Conservation (phyloP, 1,284 basidiomycete species). For the Malassezia restricta region DNA sequence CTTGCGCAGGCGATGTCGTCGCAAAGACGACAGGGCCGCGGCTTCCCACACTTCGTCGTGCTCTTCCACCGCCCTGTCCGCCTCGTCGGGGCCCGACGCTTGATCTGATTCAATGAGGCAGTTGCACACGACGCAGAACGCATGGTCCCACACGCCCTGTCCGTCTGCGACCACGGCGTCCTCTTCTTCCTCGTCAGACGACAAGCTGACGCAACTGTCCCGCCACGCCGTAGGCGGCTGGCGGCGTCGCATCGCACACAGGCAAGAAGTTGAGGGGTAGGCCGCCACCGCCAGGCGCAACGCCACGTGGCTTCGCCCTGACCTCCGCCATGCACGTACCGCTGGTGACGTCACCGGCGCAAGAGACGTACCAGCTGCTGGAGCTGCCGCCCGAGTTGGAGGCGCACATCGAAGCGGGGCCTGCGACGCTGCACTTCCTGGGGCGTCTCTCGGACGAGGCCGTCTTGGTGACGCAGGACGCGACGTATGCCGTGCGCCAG, state of each 20-base stretch:
- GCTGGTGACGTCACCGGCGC: background rate
- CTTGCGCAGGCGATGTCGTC: background rate
- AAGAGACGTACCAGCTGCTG: conserved; percentile 13
- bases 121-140: conserved; percentile 15
- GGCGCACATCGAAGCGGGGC: conserved; percentile 16
- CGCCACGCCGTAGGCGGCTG: no score
- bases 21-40: conserved; percentile 7
- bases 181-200: conserved; percentile 5
- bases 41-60: conserved; percentile 10
- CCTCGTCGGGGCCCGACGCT: background rate
- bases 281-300: no score
- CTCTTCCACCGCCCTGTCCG: background rate
- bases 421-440: conserved; percentile 28
- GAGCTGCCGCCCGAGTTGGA: conserved; percentile 29
- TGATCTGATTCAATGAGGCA: conserved; percentile 10
- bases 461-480: conserved; percentile 27
- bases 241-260: no score
- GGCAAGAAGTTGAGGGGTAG: no score
- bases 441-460: conserved; percentile 36
- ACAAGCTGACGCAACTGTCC: no score
- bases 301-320: no score
- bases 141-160: conserved; percentile 14
- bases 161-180: conserved; percentile 7
- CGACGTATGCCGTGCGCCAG: conserved; percentile 33
- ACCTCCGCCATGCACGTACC: background rate